A percentile compares a stretch with the other conserved stretches of the same genome.
phyloP scores from a whole-genome alignment of 306 rosid genomes.

The Hippophae tibetana region DNA sequence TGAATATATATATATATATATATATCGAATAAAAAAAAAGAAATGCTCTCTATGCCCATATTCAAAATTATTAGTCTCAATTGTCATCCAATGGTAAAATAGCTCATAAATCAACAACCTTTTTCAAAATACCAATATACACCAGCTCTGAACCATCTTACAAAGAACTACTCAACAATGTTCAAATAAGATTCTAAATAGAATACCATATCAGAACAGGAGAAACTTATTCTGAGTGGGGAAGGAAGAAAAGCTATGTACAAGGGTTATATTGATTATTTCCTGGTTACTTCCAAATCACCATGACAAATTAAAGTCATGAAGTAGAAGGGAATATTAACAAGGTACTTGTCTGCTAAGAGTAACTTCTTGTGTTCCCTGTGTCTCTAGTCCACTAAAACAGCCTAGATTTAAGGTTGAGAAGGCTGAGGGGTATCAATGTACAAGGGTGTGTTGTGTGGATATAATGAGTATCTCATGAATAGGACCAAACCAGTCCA shows the following conservation, averaged over 20 bases:
- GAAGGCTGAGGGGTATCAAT: constrained; percentile 20
- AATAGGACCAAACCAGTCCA: constrained; percentile 66
- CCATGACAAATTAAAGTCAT: not conserved
- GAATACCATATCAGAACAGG: not conserved
- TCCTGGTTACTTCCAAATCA: not conserved
- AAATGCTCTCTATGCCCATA: too few relatives aligned
- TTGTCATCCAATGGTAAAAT: too few relatives aligned
- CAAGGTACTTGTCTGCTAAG: constrained; percentile 20
- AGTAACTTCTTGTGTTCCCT: constrained; percentile 22
- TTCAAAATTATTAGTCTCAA: too few relatives aligned
- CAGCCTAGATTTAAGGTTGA: constrained; percentile 12
- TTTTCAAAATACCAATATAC: too few relatives aligned
- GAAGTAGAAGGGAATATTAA: constrained; percentile 20
- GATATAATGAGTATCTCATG: constrained; percentile 22
- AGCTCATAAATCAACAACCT: too few relatives aligned
- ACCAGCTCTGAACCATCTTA: too few relatives aligned
- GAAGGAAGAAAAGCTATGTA: constrained; percentile 18
- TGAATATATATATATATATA: too few relatives aligned
- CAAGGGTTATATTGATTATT: constrained; percentile 24
- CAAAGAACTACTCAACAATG: too few relatives aligned
- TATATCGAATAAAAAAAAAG: too few relatives aligned
- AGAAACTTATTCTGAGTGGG: constrained; percentile 4
- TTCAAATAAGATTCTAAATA: too few relatives aligned
- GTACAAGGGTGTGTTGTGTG: constrained; percentile 21
- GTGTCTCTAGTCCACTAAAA: constrained; percentile 24